Base-by-base conservation (phyloP, 768 basidiomycete genomes). In the Pleurotus tuber-regium region DNA sequence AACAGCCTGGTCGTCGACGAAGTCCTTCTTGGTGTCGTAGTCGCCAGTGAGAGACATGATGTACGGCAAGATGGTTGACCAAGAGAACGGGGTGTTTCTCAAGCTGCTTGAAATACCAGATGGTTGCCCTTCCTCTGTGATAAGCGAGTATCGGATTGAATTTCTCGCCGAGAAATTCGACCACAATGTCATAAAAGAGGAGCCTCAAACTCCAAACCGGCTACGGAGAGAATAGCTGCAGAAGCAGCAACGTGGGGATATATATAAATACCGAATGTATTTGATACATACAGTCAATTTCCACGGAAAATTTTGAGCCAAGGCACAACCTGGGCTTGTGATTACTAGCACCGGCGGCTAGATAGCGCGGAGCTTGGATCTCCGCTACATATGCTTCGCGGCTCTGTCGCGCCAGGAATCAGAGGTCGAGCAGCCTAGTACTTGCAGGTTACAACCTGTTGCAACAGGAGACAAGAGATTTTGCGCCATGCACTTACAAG, bases 1-100 rank as follows among this genome's bases (percentile, higher is more conserved):
- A 10, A 53, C 33, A 11, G 26, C 35, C 39, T 52, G 53, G 23
- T 58, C 36, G 55, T 54, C 43, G 43, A 50, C 55, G 12, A 53
- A 52, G 50, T 55, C 31, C 43, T 43, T 25, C 26, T 54, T 49
- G 47, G 30, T 40, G 30, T 49, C 53, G n/a, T 25, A 7, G 43
- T 40, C 49, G 38, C 18, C 23, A 33, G 28, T 26, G 47, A 40
- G 29, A 42, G 43, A 44, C 24, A 30, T 50, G n/a, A n/a, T n/a
- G n/a, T n/a, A n/a, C n/a, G n/a, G n/a, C n/a, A n/a, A n/a, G n/a
- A n/a, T n/a, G n/a, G n/a, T n/a, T n/a, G n/a, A n/a, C n/a, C n/a
- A n/a, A n/a, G n/a, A n/a, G n/a, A n/a, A n/a, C n/a, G n/a, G n/a
- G n/a, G n/a, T n/a, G n/a, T n/a, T n/a, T n/a, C n/a, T n/a, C n/a